phyloP scores from a whole-genome alignment of 2,329 filamentous ascomycete genomes.

The Apiospora marii region DNA sequence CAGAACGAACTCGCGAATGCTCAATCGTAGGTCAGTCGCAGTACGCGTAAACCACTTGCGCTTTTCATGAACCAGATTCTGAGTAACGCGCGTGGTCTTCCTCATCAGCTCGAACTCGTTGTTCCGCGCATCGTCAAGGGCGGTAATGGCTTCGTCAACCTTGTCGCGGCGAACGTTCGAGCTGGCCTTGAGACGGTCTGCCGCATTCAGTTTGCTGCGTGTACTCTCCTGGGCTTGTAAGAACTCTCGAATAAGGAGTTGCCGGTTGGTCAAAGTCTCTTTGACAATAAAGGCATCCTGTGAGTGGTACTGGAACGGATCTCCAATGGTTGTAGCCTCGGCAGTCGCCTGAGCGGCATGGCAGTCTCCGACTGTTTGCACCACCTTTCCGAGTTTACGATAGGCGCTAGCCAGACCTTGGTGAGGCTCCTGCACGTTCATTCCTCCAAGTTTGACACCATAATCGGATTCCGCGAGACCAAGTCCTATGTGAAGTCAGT shows the following conservation, averaged over 20 bases:
- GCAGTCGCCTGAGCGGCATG: constrained; percentile 96
- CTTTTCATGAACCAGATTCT: constrained; percentile 87
- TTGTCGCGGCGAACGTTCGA: constrained; percentile 91
- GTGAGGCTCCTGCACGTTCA: constrained; percentile 92
- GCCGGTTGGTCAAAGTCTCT: constrained; percentile 95
- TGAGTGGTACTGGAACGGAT: constrained; percentile 93
- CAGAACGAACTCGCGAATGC: constrained; percentile 90
- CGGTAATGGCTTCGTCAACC: constrained; percentile 94
- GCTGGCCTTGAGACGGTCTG: constrained; percentile 86
- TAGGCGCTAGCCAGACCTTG: constrained; percentile 88
- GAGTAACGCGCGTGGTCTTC: constrained; percentile 89
- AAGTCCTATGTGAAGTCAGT: constrained; percentile 66
- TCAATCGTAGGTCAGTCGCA: constrained; percentile 80
- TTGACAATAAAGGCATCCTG: constrained; percentile 98
- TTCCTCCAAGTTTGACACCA: constrained; percentile 84
- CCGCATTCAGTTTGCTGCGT: constrained; percentile 81
- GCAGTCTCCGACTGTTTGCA: constrained; percentile 93
- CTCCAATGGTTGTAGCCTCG: constrained; percentile 92
- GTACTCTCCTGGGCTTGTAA: constrained; percentile 88
- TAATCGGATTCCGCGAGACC: constrained; percentile 93
- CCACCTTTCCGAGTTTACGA: constrained; percentile 90
- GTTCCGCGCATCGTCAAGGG: constrained; percentile 85
- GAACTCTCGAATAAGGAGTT: constrained; percentile 93
- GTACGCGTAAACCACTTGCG: constrained; percentile 91
- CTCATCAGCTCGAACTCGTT: constrained; percentile 82